Evolutionary conservation across 345 rosid species (phyloP).

Genomic region (Brassica incana): DNA sequence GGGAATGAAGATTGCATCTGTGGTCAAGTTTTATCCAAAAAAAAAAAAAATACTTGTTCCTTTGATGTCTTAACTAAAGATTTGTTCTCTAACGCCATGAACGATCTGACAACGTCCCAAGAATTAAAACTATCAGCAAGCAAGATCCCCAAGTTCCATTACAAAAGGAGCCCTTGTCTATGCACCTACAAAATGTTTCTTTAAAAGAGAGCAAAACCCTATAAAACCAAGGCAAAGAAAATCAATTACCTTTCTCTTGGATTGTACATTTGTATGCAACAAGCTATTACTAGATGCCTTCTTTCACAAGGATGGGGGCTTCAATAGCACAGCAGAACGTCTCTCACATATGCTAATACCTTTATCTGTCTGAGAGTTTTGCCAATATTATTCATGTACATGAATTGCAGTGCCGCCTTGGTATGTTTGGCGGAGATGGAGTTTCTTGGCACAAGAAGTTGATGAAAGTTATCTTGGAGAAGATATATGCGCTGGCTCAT

Average conservation of each 20-base stretch:
- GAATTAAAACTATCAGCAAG: slow-evolving; percentile 73
- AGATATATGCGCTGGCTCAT: background rate
- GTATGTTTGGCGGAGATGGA: too few species aligned
- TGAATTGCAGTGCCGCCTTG: background rate
- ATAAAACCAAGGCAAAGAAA: too few species aligned
- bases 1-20: background rate
- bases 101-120: slow-evolving; percentile 54
- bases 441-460: too few species aligned
- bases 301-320: background rate
- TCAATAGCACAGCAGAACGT: background rate
- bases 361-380: too few species aligned
- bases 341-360: background rate
- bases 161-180: too few species aligned
- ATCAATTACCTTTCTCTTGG: too few species aligned
- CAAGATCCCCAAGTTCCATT: slow-evolving; percentile 45
- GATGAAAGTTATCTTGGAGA: slow-evolving; percentile 17
- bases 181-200: background rate
- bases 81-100: slow-evolving; percentile 63
- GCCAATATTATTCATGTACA: too few species aligned
- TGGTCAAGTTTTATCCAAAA: background rate
- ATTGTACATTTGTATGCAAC: too few species aligned
- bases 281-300: background rate
- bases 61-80: slow-evolving; percentile 21
- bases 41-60: background rate
- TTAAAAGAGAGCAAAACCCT: too few species aligned